Percentiles rank a stretch among this genome's conserved stretches.
Conservation (phyloP, 306 rosid genomes). For the Malus domestica region ASM211411v1 NC_041790.1:24802501-24803000, state of each 20-base stretch:
- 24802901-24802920: slow-evolving; percentile 23
- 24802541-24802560: background rate
- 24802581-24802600: background rate
- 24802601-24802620: background rate
- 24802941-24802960: slow-evolving; percentile 37
- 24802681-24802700: background rate
- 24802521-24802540: background rate
- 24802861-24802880: background rate
- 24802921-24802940: slow-evolving; percentile 66
- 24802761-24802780: background rate
- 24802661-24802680: slow-evolving; percentile 3
- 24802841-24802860: background rate
- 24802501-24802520: background rate
- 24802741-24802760: background rate
- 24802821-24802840: no score
- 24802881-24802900: slow-evolving; percentile 12
- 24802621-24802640: background rate
- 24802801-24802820: background rate
- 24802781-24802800: slow-evolving; percentile 7
- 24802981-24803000: slow-evolving; percentile 3
- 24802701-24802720: background rate
- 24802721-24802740: background rate
- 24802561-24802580: background rate
- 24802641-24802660: background rate
- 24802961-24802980: slow-evolving; percentile 9